A percentile compares a stretch with the other conserved stretches of the same genome.
Conservation (phyloP, 2,329 filamentous ascomycete species). For the Botrytis fabae region DNA sequence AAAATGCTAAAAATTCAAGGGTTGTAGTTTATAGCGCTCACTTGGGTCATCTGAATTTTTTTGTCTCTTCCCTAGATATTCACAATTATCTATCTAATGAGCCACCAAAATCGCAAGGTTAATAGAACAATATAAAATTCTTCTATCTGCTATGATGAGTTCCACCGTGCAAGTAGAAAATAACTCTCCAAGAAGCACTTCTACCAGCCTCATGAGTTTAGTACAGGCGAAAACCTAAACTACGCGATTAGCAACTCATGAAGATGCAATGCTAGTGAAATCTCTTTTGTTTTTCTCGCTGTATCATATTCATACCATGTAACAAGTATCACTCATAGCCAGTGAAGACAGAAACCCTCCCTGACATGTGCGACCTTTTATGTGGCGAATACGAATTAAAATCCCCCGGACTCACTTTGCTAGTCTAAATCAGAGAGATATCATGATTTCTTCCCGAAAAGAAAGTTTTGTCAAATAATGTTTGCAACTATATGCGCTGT, state of each 20-base stretch:
- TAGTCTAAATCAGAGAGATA: neutral
- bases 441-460: neutral
- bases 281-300: neutral
- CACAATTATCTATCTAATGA: neutral
- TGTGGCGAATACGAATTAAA: neutral
- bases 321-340: neutral
- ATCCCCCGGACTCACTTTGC: neutral
- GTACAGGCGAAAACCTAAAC: slow-evolving; percentile 4
- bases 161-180: neutral
- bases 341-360: neutral
- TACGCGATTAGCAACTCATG: neutral
- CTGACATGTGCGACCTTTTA: neutral
- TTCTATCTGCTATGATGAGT: neutral
- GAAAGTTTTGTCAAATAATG: neutral
- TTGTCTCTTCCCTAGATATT: neutral
- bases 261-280: neutral
- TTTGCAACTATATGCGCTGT: neutral
- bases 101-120: neutral
- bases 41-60: neutral
- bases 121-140: neutral
- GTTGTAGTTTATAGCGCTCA: neutral
- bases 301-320: neutral
- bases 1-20: neutral
- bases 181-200: neutral
- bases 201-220: neutral